phyloP scores from a whole-genome alignment of 495 filamentous ascomycete genomes.

The Trypethelium eluteriae region DNA sequence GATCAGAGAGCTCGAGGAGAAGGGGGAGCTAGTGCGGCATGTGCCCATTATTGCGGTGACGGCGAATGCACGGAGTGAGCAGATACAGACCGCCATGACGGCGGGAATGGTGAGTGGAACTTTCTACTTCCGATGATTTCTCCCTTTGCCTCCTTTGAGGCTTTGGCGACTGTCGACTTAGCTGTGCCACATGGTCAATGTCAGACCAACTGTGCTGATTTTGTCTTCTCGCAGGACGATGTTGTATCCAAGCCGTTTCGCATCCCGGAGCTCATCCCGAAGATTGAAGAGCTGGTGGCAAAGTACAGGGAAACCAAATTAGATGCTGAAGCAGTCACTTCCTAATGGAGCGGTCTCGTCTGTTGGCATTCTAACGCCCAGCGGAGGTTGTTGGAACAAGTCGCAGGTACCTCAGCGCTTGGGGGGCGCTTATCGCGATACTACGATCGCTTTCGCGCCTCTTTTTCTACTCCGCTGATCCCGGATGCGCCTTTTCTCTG shows the following conservation, averaged over 20 bases:
- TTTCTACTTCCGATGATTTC: background rate
- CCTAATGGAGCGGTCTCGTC: background rate
- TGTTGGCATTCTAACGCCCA: background rate
- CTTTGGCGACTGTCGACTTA: background rate
- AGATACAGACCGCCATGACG: slow-evolving; percentile 55
- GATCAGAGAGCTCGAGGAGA: slow-evolving; percentile 56
- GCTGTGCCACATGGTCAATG: background rate
- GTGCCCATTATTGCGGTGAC: slow-evolving; percentile 72
- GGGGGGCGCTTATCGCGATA: background rate
- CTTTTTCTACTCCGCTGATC: background rate
- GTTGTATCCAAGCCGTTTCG: slow-evolving; percentile 76
- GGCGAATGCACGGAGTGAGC: slow-evolving; percentile 62
- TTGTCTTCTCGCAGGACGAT: slow-evolving; percentile 49
- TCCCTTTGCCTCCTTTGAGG: background rate
- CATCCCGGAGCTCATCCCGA: slow-evolving; percentile 60
- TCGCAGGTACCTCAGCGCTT: background rate
- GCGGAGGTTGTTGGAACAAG: background rate
- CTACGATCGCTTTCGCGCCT: background rate
- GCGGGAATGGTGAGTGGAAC: slow-evolving; percentile 57
- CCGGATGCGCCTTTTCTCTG: background rate
- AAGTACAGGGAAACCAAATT: slow-evolving; percentile 10
- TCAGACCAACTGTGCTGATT: background rate
- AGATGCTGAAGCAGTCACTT: background rate
- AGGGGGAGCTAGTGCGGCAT: slow-evolving; percentile 45
- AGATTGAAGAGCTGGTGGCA: slow-evolving; percentile 45